A percentile compares a stretch with the other conserved stretches of the same genome.
Conservation (phyloP, 176 grass and related monocot genomes). For the Tuctoria greenei region DNA sequence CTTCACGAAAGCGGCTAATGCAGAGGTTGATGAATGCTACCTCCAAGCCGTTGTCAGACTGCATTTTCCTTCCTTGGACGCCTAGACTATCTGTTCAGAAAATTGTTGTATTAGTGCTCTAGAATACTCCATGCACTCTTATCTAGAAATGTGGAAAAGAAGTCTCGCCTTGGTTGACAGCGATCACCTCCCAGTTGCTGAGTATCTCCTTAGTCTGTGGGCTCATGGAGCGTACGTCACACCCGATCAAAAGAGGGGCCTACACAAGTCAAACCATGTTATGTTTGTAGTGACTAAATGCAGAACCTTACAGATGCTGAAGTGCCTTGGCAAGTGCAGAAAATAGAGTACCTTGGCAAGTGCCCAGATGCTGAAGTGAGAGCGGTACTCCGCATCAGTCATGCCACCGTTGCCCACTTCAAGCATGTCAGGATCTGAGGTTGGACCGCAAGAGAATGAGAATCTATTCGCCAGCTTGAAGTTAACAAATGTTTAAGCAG, state of each 20-base stretch:
- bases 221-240: slow-evolving; percentile 74
- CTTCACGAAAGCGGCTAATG: neutral
- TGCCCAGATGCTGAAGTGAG: slow-evolving; percentile 99
- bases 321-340: neutral
- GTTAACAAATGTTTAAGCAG: neutral
- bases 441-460: neutral
- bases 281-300: slow-evolving; percentile 26
- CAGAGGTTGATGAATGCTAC: slow-evolving; percentile 37
- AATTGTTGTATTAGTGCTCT: neutral
- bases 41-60: slow-evolving; percentile 55
- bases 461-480: neutral
- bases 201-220: slow-evolving; percentile 77
- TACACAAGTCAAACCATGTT: slow-evolving; percentile 29
- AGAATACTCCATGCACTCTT: neutral
- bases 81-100: slow-evolving; percentile 68
- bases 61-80: slow-evolving; percentile 90
- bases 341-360: slow-evolving; percentile 59
- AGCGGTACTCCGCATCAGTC: slow-evolving; percentile 77
- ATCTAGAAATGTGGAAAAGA: neutral
- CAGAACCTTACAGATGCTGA: neutral
- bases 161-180: slow-evolving; percentile 79
- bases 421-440: slow-evolving; percentile 91
- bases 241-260: slow-evolving; percentile 93
- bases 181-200: slow-evolving; percentile 76
- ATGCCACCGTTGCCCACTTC: slow-evolving; percentile 95